Percentiles rank a stretch among this genome's conserved stretches.
These are phyloP conservation scores for Neofusicoccum kwambonambiense DNA, from an alignment of 2,329 filamentous ascomycete species.

Conservation along the genomic window DNA sequence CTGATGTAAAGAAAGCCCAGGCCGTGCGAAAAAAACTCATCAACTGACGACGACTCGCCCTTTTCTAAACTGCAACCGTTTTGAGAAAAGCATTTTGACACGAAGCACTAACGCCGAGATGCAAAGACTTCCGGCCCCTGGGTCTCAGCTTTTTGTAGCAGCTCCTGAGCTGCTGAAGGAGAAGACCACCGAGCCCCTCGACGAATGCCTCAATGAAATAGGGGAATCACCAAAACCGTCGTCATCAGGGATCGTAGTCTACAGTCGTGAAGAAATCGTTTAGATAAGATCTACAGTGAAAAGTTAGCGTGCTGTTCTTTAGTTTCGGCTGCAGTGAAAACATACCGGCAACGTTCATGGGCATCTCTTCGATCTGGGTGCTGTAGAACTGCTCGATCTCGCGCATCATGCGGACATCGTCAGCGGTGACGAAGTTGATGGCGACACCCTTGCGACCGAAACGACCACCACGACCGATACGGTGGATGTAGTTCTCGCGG, in stretches of 20 bases:
- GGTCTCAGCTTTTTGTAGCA: constrained; percentile 28
- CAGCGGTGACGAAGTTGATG: constrained; percentile 99
- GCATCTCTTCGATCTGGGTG: constrained; percentile 99
- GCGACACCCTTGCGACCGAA: constrained; percentile 99
- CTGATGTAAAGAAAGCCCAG: constrained; percentile 35
- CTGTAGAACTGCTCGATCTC: constrained; percentile 99
- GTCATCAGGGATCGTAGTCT: constrained; percentile 27
- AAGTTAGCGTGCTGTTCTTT: constrained; percentile 22
- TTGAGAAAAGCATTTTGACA: constrained; percentile 39
- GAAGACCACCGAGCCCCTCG: constrained; percentile 16
- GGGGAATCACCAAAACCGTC: constrained; percentile 25
- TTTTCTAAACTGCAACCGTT: constrained; percentile 38
- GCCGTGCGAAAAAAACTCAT: constrained; percentile 26
- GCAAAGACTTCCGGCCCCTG: constrained; percentile 31
- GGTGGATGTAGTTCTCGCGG: constrained; percentile 99
- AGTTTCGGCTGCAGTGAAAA: constrained; percentile 17
- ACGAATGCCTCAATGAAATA: constrained; percentile 25
- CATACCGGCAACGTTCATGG: constrained; percentile 78
- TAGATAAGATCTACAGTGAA: constrained; percentile 38
- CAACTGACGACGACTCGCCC: constrained; percentile 18
- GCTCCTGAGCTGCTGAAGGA: constrained; percentile 13
- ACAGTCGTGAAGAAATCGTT: constrained; percentile 30
- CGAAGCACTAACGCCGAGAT: constrained; percentile 42
- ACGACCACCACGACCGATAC: constrained; percentile 98
- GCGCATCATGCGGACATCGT: constrained; percentile 99